Base-by-base conservation (phyloP, 108 stramenopile species). In the Nitzschia putrida region DNA sequence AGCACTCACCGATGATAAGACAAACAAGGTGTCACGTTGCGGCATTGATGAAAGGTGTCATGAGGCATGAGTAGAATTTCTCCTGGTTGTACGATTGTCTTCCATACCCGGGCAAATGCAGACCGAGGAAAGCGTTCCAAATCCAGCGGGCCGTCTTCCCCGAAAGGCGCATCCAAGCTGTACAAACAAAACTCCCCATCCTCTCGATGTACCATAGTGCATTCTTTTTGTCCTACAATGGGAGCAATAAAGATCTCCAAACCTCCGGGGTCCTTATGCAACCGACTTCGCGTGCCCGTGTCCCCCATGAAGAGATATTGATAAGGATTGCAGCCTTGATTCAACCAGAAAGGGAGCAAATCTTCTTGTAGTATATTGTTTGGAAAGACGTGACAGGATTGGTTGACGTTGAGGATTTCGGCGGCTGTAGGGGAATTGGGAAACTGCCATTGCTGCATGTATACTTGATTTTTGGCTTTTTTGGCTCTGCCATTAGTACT, bases 381-480 rank as follows among this genome's bases (percentile, higher is more conserved):
- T 6, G 88, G 89, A 9, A 90, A 84, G 8, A 84, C 80, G 38
- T 65, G 70, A 23, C 66, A 60, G 11, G 16, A 39, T 53, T 71
- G 76, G 21, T 85, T 21, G 38, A 83, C 78, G 39, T 88, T 87
- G 40, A 93, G 80, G 57, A 84, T 89, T 38, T 73, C 50, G 11
- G 72, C 76, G 16, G 92, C 92, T 22, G 74, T 78, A 5, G 74
- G 74, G 24, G 87, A 88, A 22, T 88, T 84, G 10, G 92, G 88
- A 66, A 91, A 93, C 58, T 93, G 92, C 92, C 92, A 93, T 72
- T 93, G 92, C 43, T 93, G 93, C 21, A 94, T 72, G 53, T 94
- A 91, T 10, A 88, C 66, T 13, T 60, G 9, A n/a, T 74, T 72
- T 40, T 68, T 66, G 23, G 57, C 52, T 53, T 71, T 53, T 21